Evolutionary conservation across 495 filamentous ascomycete genomes (phyloP), one percentile per base, ranked within the genome.

Genomic region (Penicillium simplicissimum): DNA sequence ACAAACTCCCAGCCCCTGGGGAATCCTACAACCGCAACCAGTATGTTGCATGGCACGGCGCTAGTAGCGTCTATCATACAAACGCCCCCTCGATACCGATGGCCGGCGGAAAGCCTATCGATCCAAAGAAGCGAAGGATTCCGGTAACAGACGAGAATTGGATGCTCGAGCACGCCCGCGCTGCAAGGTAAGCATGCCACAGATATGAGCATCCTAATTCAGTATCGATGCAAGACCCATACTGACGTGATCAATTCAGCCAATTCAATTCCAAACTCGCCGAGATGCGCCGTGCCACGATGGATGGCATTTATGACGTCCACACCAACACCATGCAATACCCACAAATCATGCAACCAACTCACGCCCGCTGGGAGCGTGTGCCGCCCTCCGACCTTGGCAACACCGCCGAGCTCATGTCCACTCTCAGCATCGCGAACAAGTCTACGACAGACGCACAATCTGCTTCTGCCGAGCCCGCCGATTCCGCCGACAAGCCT

Each of bases 21-120:
- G 88, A 93, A 65, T 74, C 83, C 4, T 97, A 97, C 76, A 96
- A 97, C 76, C 87, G 89, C 67, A 96, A 97, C 66, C 93, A 96
- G 66, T 98, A 97, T 67, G 95, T 98, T 2, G 95, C 95, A 15
- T 98, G 95, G 95, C 92, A 96, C 69, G 95, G 95, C 28, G 95
- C 95, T 19, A 97, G 93, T 65, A 87, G 87, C 42, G 95, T 98
- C 13, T 98, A 98, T 68, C 93, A 97, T 67, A 90, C 91, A 1
- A 88, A 85, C 34, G 86, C 81, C 0, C 91, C 93, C 2, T 87
- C 88, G 28, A 84, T 93, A 15, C 93, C 94, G 1, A 76, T 87
- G 66, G 86, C 87, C 49, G 87, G 82, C 52, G 90, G 91, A 52
- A 95, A 93, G 74, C 81, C 80, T 14, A 79, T 85, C 14, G 82